Percentiles rank a stretch among this genome's conserved stretches.
These are phyloP conservation scores for Boletus huronensis DNA, from an alignment of 768 basidiomycete genomes.

Conservation along the genomic window DNA sequence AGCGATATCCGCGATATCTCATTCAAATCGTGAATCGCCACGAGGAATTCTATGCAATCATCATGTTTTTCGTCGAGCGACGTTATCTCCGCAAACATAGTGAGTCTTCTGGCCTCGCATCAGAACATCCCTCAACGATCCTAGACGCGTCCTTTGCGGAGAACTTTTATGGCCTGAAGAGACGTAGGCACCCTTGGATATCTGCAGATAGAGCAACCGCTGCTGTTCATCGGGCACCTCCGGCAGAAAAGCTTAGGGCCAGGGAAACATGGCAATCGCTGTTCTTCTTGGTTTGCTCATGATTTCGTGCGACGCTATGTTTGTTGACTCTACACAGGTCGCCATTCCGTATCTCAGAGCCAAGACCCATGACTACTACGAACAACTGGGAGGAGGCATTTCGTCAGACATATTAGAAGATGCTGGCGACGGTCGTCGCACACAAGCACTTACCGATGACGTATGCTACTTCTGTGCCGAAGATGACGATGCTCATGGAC, in stretches of 20 bases:
- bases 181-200: conserved; percentile 68
- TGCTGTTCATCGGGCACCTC: conserved; percentile 63
- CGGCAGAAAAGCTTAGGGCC: conserved; percentile 61
- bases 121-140: conserved; percentile 3
- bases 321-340: conserved; percentile 40
- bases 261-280: conserved; percentile 75
- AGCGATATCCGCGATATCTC: conserved; percentile 90
- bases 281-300: conserved; percentile 66
- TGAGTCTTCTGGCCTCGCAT: conserved; percentile 34
- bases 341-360: conserved; percentile 87
- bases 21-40: conserved; percentile 88
- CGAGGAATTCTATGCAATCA: conserved; percentile 90
- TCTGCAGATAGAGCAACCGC: conserved; percentile 62
- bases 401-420: conserved; percentile 64
- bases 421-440: conserved; percentile 41
- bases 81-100: conserved; percentile 87
- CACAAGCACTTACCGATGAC: conserved; percentile 48
- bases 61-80: conserved; percentile 88
- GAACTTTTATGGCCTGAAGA: conserved; percentile 91
- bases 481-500: conserved; percentile 1
- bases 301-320: not conserved
- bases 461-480: conserved; percentile 34
- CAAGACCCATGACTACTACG: conserved; percentile 87
- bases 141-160: conserved; percentile 92
- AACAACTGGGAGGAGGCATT: conserved; percentile 81